Base-by-base conservation (phyloP, 352 stramenopile species). In the Pythium phragmiticola region DNA sequence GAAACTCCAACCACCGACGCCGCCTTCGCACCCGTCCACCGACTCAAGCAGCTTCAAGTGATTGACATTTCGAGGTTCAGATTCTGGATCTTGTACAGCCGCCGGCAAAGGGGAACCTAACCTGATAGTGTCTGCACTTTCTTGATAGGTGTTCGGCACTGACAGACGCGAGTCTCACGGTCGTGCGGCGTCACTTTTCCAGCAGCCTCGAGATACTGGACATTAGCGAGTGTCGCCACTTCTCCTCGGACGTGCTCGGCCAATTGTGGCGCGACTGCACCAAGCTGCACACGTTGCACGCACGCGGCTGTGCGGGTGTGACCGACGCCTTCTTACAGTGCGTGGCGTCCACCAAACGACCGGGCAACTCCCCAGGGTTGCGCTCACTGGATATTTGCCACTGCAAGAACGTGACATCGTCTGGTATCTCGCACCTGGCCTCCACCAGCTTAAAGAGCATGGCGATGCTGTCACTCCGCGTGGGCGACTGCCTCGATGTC, bases 341-440 rank as follows among this genome's bases (percentile, higher is more conserved):
- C 49, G 49, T 92, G 19, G 74, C 81, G 8, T 82, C 58, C 37
- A 89, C 76, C 2, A 82, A 78, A 39, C 70, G 83, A 45, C 30
- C 60, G 8, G 69, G 64, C 0, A 34, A 64, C 2, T 66, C 63
- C 3, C 64, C 30, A 17, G 63, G 60, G 14, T 68, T 86, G 12
- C 63, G 60, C 0, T 55, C 33, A 7, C 70, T 92, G 7, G 76
- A 92, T 46, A 65, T 89, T n/a, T 68, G 74, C 1, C 76, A 74
- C 9, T 92, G 83, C 65, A 87, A 85, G 59, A 70, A 87, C 45
- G 53, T 92, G 4, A 89, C 81, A 19, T 84, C 80, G 36, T 78
- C 83, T 0, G 83, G 83, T 0, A 67, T 92, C 21, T 76, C 79
- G 1, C 73, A 82, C n/a, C 34, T 92, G 4, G 78, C 83, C 23